Base-by-base conservation (phyloP, 768 basidiomycete genomes). In the Tylopilus intermedius region DNA sequence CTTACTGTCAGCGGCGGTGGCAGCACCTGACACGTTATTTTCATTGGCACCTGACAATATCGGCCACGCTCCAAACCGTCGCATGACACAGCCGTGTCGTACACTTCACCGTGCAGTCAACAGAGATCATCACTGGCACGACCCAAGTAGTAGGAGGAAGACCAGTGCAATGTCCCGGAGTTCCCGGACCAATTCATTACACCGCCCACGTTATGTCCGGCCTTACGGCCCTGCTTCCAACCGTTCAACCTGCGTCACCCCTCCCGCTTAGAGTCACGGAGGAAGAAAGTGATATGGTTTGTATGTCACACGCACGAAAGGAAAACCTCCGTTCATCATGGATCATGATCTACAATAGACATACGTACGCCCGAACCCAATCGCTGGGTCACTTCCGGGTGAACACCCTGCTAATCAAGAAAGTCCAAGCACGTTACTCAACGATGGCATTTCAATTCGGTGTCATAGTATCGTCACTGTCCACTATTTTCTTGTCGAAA, bases 401-500 rank as follows among this genome's bases (percentile, higher is more conserved):
- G 38, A 38, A 11, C 38, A 38, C 1, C 9, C n/a, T 18, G n/a
- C n/a, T 18, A 3, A 7, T 38, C 38, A n/a, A 38, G 15, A 38
- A 38, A 9, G 38, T 18, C 38, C n/a, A n/a, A n/a, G n/a, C n/a
- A 14, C n/a, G n/a, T 38, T 11, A n/a, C 38, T 18, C n/a, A 38
- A n/a, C 15, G 5, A n/a, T 38, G n/a, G 38, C n/a, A 18, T n/a
- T 9, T 37, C 35, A 37, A 38, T 38, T 38, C 15, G 3, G 6
- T n/a, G 37, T 37, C 38, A 8, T 38, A n/a, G 38, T 18, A 18
- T 47, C 14, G 2, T 7, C 26, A 10, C 24, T 35, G 13, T 37
- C 8, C 35, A 15, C 8, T 5, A 2, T 9, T 40, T 21, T 60
- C 21, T 32, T 22, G 2, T 45, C 47, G 29, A 65, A 65, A 45